phyloP scores from a whole-genome alignment of 176 grass and related monocot species.

The Calamus simplicifolius region DNA sequence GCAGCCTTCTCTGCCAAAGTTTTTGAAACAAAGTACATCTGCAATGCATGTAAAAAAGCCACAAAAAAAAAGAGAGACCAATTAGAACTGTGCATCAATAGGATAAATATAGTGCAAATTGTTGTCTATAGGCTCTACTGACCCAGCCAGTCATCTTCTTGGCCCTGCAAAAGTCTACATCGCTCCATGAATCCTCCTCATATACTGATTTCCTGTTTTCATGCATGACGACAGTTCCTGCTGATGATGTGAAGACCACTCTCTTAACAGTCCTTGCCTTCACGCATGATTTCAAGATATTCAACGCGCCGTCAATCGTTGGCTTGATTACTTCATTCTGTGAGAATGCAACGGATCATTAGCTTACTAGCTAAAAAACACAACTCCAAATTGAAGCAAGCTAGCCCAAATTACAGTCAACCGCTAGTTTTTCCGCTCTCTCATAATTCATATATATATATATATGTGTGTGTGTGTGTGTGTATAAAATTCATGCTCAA shows the following conservation, averaged over 20 bases:
- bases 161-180: constrained; percentile 18
- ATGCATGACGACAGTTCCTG: not conserved
- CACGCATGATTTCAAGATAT: constrained; percentile 18
- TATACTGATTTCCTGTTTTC: not conserved
- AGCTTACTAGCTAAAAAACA: too few relatives aligned
- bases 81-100: too few relatives aligned
- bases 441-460: too few relatives aligned
- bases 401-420: too few relatives aligned
- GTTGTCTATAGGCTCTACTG: not conserved
- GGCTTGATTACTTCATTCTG: constrained; percentile 36
- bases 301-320: constrained; percentile 8
- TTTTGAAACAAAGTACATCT: constrained; percentile 44
- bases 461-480: too few relatives aligned
- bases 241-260: constrained; percentile 30
- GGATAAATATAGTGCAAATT: not conserved
- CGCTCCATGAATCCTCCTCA: constrained; percentile 28
- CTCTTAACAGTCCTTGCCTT: constrained; percentile 25
- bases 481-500: too few relatives aligned
- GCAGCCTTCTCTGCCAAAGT: constrained; percentile 33
- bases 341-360: not conserved
- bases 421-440: too few relatives aligned
- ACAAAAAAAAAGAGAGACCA: too few relatives aligned
- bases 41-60: not conserved
- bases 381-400: too few relatives aligned
- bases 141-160: constrained; percentile 29